Evolutionary conservation across 2,329 filamentous ascomycete species (phyloP).

Genomic region (Aspergillus uvarum): DNA sequence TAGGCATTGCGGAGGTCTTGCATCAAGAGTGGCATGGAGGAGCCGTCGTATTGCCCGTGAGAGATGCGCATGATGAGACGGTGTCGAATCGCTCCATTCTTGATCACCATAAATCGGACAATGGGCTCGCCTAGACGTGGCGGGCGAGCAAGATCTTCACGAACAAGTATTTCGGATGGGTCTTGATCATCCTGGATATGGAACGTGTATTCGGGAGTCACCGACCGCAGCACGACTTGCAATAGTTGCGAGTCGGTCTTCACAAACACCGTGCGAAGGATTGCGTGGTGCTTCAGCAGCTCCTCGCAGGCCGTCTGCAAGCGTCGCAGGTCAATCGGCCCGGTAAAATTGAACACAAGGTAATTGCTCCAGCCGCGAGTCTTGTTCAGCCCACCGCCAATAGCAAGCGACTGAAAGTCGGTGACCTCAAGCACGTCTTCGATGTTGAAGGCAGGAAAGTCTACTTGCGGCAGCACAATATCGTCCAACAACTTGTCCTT

Average conservation of each 20-base stretch:
- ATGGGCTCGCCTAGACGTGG: conserved; percentile 9
- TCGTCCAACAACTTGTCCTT: conserved; percentile 8
- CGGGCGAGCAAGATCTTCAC: conserved; percentile 8
- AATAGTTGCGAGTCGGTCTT: conserved; percentile 44
- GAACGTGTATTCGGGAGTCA: conserved; percentile 2
- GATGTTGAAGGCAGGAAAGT: conserved; percentile 2
- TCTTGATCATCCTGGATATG: conserved; percentile 10
- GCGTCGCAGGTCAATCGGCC: conserved; percentile 15
- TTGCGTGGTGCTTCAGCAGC: conserved; percentile 36
- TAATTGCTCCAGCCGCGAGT: conserved; percentile 14
- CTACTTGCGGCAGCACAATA: conserved; percentile 11
- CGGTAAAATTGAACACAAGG: conserved; percentile 18
- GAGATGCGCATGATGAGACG: conserved; percentile 31
- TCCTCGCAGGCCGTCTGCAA: conserved; percentile 15
- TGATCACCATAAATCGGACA: conserved; percentile 25
- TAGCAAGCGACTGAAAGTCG: conserved; percentile 17
- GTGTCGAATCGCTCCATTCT: conserved; percentile 18
- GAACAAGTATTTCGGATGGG: conserved; percentile 7
- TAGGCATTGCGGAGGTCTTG: conserved; percentile 13
- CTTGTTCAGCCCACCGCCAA: conserved; percentile 13
- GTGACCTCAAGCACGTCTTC: conserved; percentile 14
- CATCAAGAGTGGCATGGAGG: conserved; percentile 14
- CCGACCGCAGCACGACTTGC: conserved; percentile 39
- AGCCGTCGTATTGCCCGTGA: conserved; percentile 35
- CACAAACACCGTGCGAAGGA: conserved; percentile 57